These are phyloP conservation scores for Pleurotus sapidus DNA, from an alignment of 768 basidiomycete genomes.

Conservation along the genomic window DNA sequence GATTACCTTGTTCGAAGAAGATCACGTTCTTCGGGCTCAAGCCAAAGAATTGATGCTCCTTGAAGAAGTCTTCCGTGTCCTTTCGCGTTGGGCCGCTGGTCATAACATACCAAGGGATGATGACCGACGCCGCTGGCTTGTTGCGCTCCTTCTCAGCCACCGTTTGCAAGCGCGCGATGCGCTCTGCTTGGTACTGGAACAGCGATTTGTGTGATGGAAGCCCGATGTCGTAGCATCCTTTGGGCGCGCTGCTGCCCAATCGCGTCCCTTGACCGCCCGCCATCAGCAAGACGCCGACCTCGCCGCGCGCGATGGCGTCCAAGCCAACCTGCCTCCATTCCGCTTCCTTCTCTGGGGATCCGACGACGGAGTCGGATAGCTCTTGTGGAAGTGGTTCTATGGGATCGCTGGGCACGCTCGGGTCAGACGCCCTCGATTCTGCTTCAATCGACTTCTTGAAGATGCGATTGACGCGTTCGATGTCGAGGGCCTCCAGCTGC, in stretches of 20 bases:
- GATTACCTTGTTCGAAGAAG: conserved; percentile 93
- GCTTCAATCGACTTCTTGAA: conserved; percentile 72
- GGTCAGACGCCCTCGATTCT: conserved; percentile 33
- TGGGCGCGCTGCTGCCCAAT: conserved; percentile 87
- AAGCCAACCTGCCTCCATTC: conserved; percentile 83
- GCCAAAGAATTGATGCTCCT: conserved; percentile 75
- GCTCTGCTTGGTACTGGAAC: conserved; percentile 97
- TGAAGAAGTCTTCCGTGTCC: conserved; percentile 86
- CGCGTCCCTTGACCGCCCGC: conserved; percentile 98
- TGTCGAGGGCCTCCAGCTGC: conserved; percentile 81
- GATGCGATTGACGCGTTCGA: conserved; percentile 89
- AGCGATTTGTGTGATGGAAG: conserved; percentile 90
- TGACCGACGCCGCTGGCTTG: conserved; percentile 57
- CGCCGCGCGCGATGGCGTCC: conserved; percentile 72
- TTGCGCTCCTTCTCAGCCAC: conserved; percentile 59
- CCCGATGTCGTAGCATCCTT: conserved; percentile 98
- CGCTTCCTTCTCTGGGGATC: conserved; percentile 48
- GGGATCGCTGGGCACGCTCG: conserved; percentile 39
- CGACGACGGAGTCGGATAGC: conserved; percentile 59
- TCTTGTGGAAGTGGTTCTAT: conserved; percentile 83
- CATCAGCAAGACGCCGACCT: conserved; percentile 96
- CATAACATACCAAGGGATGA: conserved; percentile 98
- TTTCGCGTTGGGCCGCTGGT: conserved; percentile 92
- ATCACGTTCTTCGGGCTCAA: conserved; percentile 77
- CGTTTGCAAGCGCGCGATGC: conserved; percentile 80